Evolutionary conservation across 305 asterid species (phyloP).

Genomic region (Withania somnifera): DNA sequence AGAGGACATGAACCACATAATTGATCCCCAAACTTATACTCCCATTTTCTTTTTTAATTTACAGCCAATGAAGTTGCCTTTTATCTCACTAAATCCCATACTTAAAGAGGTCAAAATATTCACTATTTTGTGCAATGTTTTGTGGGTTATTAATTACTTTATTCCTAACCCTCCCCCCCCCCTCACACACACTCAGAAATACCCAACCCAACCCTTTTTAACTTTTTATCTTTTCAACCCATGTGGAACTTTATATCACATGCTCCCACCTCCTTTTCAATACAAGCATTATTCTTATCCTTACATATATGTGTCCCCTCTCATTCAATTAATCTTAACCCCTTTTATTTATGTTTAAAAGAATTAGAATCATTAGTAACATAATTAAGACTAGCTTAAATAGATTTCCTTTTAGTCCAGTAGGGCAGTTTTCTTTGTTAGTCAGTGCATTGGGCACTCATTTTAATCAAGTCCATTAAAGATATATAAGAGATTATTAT

Average conservation of each 20-base stretch:
- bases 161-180: background rate
- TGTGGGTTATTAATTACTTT: background rate
- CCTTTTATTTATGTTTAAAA: background rate
- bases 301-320: conserved; percentile 24
- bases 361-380: conserved; percentile 17
- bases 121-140: conserved; percentile 15
- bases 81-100: conserved; percentile 12
- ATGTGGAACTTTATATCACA: conserved; percentile 43
- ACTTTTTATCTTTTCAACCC: conserved; percentile 3
- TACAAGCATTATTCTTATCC: conserved; percentile 36
- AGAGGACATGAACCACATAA: conserved; percentile 37
- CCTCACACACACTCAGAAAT: too few relatives aligned
- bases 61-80: conserved; percentile 8
- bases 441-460: conserved; percentile 26
- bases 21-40: conserved; percentile 9
- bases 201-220: background rate
- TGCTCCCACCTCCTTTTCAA: conserved; percentile 31
- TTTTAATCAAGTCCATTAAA: background rate
- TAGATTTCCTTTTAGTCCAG: conserved; percentile 19
- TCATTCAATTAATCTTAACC: conserved; percentile 7
- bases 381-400: conserved; percentile 16
- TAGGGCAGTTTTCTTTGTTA: conserved; percentile 12
- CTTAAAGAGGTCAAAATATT: background rate
- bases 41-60: background rate
- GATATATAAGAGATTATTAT: background rate